Conservation (phyloP, 1,139 yeast genomes). For the Williopsis jadinii region DNA sequence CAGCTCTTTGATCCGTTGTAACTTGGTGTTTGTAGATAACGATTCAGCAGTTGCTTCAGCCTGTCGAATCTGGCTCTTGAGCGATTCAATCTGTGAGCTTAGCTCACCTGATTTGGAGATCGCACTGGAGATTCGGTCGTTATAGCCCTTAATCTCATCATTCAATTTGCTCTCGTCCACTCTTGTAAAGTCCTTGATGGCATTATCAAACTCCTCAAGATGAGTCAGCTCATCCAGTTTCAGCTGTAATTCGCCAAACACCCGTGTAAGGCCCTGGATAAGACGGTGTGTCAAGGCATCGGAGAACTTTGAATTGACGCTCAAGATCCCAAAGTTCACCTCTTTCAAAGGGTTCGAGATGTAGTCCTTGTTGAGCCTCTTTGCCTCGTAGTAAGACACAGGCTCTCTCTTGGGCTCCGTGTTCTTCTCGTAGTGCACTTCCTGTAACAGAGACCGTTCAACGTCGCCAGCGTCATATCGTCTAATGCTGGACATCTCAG, state of each 20-base stretch:
- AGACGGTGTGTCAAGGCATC: constrained; percentile 42
- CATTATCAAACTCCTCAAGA: constrained; percentile 17
- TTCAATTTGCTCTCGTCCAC: constrained; percentile 13
- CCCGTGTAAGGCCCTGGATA: constrained; percentile 34
- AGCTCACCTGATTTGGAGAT: constrained; percentile 16
- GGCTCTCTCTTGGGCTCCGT: constrained; percentile 9
- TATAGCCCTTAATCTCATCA: constrained; percentile 14
- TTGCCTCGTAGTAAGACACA: constrained; percentile 40
- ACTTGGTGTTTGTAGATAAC: constrained; percentile 17
- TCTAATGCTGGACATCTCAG: constrained; percentile 61
- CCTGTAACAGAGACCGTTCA: constrained; percentile 71
- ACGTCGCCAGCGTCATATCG: constrained; percentile 65
- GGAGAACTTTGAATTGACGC: constrained; percentile 28
- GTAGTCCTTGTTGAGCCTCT: constrained; percentile 64
- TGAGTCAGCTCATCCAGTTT: constrained; percentile 25
- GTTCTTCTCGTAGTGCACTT: constrained; percentile 44
- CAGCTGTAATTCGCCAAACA: constrained; percentile 21
- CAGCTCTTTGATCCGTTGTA: constrained; percentile 12
- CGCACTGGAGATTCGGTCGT: constrained; percentile 16
- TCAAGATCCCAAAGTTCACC: constrained; percentile 54
- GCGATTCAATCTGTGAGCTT: constrained; percentile 9
- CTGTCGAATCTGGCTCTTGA: constrained; percentile 17
- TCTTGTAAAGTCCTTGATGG: constrained; percentile 21
- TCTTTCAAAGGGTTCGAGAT: constrained; percentile 59
- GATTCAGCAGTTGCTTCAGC: constrained; percentile 31